A percentile compares a stretch with the other conserved stretches of the same genome.
phyloP scores from a whole-genome alignment of 1,284 basidiomycete genomes.

The Cutaneotrichosporon sp. region DNA sequence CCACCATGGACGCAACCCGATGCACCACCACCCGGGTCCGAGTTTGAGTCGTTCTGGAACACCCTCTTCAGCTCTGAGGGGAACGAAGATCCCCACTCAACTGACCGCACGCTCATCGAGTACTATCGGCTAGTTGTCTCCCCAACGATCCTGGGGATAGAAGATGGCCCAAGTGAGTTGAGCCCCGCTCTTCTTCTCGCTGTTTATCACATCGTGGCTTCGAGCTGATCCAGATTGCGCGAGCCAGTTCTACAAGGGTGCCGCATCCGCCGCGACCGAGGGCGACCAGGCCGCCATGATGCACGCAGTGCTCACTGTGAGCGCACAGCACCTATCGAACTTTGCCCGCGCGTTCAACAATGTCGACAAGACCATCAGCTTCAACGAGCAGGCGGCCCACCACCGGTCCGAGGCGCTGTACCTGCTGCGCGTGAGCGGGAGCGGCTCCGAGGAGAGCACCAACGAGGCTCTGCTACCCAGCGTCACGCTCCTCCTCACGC shows the following conservation, averaged over 20 bases:
- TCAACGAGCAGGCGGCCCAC: conserved; percentile 7
- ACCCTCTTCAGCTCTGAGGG: not conserved
- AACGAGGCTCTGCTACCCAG: conserved; percentile 3
- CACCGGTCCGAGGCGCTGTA: conserved; percentile 7
- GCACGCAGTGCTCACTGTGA: conserved; percentile 2
- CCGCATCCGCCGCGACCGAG: not conserved
- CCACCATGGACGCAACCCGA: conserved; percentile 8
- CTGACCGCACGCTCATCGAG: conserved; percentile 6
- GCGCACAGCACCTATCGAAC: conserved; percentile 3
- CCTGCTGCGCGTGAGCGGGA: conserved; percentile 1
- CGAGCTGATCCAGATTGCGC: conserved; percentile 4
- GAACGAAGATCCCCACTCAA: not conserved
- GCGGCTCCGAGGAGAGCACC: not conserved
- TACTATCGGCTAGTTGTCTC: conserved; percentile 7
- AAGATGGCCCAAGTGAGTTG: not conserved
- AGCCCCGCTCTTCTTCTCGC: no score
- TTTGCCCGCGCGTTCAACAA: conserved; percentile 9
- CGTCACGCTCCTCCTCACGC: conserved; percentile 2
- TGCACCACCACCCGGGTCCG: not conserved
- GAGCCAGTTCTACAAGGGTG: conserved; percentile 4
- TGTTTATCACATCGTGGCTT: no score
- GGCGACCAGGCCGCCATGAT: conserved; percentile 7
- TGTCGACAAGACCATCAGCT: conserved; percentile 2
- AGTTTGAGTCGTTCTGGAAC: conserved; percentile 8
- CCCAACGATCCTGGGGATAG: conserved; percentile 1